Evolutionary conservation across 805 yeast genomes (phyloP).

Genomic region (Candida verbasci): DNA sequence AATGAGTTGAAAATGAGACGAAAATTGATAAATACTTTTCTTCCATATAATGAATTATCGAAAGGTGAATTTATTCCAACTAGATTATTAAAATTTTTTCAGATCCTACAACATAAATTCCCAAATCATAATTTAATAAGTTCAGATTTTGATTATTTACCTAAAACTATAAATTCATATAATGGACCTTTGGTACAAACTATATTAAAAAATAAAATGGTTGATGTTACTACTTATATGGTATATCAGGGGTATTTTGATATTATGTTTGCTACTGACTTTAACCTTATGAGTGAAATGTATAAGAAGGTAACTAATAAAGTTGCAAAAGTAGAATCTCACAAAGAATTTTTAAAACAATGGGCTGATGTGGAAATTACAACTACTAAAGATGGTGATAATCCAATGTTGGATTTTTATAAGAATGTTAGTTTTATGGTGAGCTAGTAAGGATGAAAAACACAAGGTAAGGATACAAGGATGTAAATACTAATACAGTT

Average conservation of each 20-base stretch:
- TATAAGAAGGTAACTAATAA: conserved; percentile 64
- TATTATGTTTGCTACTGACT: conserved; percentile 83
- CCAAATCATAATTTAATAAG: conserved; percentile 74
- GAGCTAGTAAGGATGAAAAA: conserved; percentile 1
- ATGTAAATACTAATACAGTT: too few species aligned
- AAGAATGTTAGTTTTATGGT: conserved; percentile 67
- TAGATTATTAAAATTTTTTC: conserved; percentile 59
- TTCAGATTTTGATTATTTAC: conserved; percentile 58
- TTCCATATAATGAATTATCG: conserved; percentile 66
- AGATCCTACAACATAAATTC: conserved; percentile 56
- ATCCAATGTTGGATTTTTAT: conserved; percentile 78
- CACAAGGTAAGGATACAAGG: too few species aligned
- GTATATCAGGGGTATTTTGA: conserved; percentile 83
- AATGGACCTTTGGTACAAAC: conserved; percentile 81
- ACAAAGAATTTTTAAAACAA: conserved; percentile 56
- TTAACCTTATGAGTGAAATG: conserved; percentile 53
- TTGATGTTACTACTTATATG: conserved; percentile 71
- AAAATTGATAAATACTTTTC: conserved; percentile 42
- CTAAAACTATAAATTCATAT: conserved; percentile 53
- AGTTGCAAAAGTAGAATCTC: conserved; percentile 49
- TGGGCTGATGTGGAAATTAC: conserved; percentile 73
- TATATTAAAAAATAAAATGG: conserved; percentile 59
- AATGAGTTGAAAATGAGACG: conserved; percentile 44
- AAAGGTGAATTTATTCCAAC: conserved; percentile 84
- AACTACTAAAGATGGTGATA: conserved; percentile 71